These are phyloP conservation scores for Neurospora sp. DNA, from an alignment of 2,329 filamentous ascomycete genomes.

Conservation along the genomic window DNA sequence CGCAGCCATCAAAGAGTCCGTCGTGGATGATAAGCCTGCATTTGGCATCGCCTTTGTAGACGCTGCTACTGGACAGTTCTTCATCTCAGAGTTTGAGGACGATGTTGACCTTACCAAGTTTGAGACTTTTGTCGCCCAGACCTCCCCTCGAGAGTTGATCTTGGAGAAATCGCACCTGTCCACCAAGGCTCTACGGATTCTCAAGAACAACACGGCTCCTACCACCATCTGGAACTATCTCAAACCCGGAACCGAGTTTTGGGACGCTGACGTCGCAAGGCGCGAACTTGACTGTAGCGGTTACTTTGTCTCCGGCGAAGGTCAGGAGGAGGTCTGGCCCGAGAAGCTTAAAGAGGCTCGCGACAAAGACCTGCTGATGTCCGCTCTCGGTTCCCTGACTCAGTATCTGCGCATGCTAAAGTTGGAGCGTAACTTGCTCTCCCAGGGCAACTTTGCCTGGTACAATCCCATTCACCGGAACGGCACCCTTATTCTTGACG, in stretches of 20 bases:
- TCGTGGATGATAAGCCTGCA: constrained; percentile 61
- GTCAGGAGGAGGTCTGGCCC: constrained; percentile 62
- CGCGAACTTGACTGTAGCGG: constrained; percentile 70
- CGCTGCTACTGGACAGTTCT: constrained; percentile 91
- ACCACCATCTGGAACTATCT: constrained; percentile 94
- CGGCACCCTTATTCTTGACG: constrained; percentile 84
- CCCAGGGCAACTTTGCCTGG: constrained; percentile 80
- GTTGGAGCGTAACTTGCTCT: constrained; percentile 77
- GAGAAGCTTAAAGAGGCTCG: constrained; percentile 58
- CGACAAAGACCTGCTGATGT: constrained; percentile 77
- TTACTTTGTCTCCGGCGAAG: constrained; percentile 59
- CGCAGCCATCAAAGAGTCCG: constrained; percentile 80
- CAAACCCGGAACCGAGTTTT: constrained; percentile 81
- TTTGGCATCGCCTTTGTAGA: constrained; percentile 95
- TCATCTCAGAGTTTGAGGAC: constrained; percentile 82
- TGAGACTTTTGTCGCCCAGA: constrained; percentile 93
- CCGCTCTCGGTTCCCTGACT: constrained; percentile 77
- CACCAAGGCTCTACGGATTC: constrained; percentile 77
- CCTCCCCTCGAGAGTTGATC: constrained; percentile 74
- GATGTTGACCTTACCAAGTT: constrained; percentile 93
- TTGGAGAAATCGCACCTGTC: constrained; percentile 82
- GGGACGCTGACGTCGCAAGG: constrained; percentile 71
- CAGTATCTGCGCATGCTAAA: constrained; percentile 82
- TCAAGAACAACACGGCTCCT: constrained; percentile 90
- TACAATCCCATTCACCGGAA: constrained; percentile 90